Evolutionary conservation across 1,284 basidiomycete species (phyloP), one percentile per base, ranked within the genome.

Genomic region (Cutaneotrichosporon spelunceum): DNA sequence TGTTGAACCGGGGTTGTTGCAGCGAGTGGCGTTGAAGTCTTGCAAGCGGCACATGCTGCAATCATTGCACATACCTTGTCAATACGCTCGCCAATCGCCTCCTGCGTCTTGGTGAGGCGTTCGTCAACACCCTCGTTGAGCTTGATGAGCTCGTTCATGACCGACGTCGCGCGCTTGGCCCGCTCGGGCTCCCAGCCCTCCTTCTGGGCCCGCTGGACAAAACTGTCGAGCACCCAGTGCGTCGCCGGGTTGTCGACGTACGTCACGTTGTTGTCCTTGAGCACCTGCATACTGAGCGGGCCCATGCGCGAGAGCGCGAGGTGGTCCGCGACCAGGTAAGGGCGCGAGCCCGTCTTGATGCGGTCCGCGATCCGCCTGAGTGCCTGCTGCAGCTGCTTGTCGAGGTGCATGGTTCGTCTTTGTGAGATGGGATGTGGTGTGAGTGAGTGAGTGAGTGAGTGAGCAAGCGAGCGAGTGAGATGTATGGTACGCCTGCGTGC

Each of bases 191-290:
- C 56, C 26, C 44, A 56, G 1, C 45, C 23, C 23, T 21, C 57
- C 26, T 10, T 1, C 14, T 52, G 50, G 1, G 56, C 34, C 45
- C 29, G 56, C n/a, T 21, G 10, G 27, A 33, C 19, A 56, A 62
- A 62, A 52, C 56, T 58, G 26, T 58, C 42, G n/a, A 62, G 61
- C 45, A 62, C 61, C 61, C 61, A 62, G 56, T 58, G 52, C 1
- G 61, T 62, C 0, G 61, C 61, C 0, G 61, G 61, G 61, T 62
- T 62, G 53, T 62, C 61, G 61, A 62, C 61, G 53, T 62, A 62
- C 7, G 45, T 58, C 6, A 57, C 53, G 29, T 27, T 36, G 34
- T 36, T 39, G 53, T 62, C 56, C 21, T 54, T 47, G 36, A 62
- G 39, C 26, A 34, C 36, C 36, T n/a, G 24, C 53, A 62, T 27